Evolutionary conservation across 129 eudicot species (phyloP).

Genomic region (Lonicera japonica): DNA sequence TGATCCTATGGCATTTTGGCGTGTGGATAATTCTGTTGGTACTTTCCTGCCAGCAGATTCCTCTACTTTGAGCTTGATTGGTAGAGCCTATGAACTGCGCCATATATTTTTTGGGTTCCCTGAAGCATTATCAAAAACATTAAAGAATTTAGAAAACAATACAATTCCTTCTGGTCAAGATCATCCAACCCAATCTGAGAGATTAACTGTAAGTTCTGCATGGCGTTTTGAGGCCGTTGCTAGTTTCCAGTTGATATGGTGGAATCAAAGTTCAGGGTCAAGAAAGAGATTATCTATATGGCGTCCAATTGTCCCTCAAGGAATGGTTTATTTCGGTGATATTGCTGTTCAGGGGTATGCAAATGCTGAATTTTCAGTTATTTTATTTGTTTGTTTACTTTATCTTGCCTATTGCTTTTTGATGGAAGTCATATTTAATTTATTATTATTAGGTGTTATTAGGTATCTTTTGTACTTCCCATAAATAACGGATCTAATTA

Average conservation of each 20-base stretch:
- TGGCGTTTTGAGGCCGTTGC: constrained; percentile 79
- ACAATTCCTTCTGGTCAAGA: constrained; percentile 23
- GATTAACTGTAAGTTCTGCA: constrained; percentile 46
- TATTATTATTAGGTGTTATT: too few species aligned
- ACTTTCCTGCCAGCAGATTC: constrained; percentile 87
- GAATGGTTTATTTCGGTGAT: constrained; percentile 96
- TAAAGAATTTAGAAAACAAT: constrained; percentile 20
- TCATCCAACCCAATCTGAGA: constrained; percentile 35
- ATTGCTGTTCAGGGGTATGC: constrained; percentile 88
- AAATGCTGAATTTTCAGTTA: neutral
- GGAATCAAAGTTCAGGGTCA: constrained; percentile 87
- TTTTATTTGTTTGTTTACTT: neutral
- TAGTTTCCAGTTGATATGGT: constrained; percentile 81
- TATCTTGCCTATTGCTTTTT: neutral
- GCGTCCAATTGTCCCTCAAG: constrained; percentile 85
- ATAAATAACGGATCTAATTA: too few species aligned
- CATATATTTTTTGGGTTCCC: constrained; percentile 49
- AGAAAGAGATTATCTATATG: constrained; percentile 85
- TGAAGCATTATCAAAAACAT: constrained; percentile 33
- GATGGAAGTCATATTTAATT: too few species aligned
- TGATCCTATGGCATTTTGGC: constrained; percentile 72
- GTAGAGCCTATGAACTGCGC: constrained; percentile 76
- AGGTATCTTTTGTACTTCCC: too few species aligned
- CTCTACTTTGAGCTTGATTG: constrained; percentile 33
- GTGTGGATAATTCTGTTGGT: constrained; percentile 84